phyloP scores from a whole-genome alignment of 176 grass and related monocot genomes.

The Oryza meridionalis region DNA sequence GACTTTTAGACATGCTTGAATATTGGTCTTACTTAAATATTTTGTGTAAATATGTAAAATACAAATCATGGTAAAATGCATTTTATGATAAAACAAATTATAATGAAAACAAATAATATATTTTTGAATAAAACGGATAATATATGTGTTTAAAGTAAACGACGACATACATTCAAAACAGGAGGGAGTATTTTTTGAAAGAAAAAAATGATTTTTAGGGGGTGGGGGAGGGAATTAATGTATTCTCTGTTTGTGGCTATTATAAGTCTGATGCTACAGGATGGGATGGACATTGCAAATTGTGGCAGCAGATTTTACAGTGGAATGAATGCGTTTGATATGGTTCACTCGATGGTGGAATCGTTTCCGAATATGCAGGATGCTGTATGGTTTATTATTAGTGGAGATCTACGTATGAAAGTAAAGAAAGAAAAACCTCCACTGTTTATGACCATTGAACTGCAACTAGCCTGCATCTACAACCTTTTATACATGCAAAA shows the following conservation, averaged over 20 bases:
- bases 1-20: too few species aligned
- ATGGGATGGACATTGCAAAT: not conserved
- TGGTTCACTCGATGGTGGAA: not conserved
- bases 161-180: too few species aligned
- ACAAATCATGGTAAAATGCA: too few species aligned
- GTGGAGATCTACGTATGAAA: not conserved
- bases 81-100: too few species aligned
- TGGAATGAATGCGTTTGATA: not conserved
- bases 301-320: not conserved
- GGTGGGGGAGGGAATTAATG: not conserved
- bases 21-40: too few species aligned
- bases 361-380: not conserved
- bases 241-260: not conserved
- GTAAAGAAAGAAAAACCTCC: not conserved
- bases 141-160: too few species aligned
- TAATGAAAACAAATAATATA: too few species aligned
- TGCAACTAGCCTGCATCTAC: not conserved
- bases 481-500: not conserved
- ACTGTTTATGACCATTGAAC: not conserved
- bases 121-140: too few species aligned
- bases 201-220: not conserved
- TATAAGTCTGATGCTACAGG: not conserved
- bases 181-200: not conserved
- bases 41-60: too few species aligned
- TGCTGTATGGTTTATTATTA: not conserved